Evolutionary conservation across 2,329 filamentous ascomycete species (phyloP).

Genomic region (Pseudocercospora eumusae): DNA sequence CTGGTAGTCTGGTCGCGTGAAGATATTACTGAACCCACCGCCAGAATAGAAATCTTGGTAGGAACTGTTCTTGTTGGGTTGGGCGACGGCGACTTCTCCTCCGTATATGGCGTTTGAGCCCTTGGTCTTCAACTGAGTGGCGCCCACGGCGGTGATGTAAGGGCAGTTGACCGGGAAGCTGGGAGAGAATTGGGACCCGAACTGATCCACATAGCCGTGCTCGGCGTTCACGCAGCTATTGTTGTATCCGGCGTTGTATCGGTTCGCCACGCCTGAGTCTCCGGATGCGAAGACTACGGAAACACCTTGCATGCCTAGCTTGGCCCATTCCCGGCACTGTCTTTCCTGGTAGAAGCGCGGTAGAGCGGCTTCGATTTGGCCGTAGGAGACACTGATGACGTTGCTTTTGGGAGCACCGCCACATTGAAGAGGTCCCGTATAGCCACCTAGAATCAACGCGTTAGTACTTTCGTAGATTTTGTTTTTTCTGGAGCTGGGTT

Average conservation of each 20-base stretch:
- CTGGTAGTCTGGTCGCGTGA: conserved; percentile 53
- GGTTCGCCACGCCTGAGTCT: conserved; percentile 45
- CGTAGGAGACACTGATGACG: conserved; percentile 59
- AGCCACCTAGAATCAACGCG: conserved; percentile 28
- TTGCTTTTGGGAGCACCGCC: conserved; percentile 52
- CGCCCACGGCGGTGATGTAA: conserved; percentile 50
- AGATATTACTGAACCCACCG: conserved; percentile 56
- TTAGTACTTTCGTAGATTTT: background rate
- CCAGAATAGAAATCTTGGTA: conserved; percentile 47
- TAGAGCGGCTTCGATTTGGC: conserved; percentile 45
- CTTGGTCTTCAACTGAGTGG: conserved; percentile 42
- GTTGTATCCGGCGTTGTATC: conserved; percentile 25
- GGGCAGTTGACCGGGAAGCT: conserved; percentile 43
- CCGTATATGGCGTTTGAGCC: background rate
- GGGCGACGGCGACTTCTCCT: conserved; percentile 36
- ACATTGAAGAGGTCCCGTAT: conserved; percentile 49
- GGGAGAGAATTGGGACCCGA: conserved; percentile 47
- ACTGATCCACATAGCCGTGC: conserved; percentile 38
- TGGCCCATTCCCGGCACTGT: conserved; percentile 58
- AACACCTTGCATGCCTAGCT: conserved; percentile 53
- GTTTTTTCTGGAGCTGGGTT: conserved; percentile 27
- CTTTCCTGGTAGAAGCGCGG: conserved; percentile 52
- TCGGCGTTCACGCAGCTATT: conserved; percentile 34
- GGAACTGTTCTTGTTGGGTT: conserved; percentile 39
- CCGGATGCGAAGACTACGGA: conserved; percentile 56